Evolutionary conservation across 768 basidiomycete genomes (phyloP).

Genomic region (Agaricus sinodeliciosus): DNA sequence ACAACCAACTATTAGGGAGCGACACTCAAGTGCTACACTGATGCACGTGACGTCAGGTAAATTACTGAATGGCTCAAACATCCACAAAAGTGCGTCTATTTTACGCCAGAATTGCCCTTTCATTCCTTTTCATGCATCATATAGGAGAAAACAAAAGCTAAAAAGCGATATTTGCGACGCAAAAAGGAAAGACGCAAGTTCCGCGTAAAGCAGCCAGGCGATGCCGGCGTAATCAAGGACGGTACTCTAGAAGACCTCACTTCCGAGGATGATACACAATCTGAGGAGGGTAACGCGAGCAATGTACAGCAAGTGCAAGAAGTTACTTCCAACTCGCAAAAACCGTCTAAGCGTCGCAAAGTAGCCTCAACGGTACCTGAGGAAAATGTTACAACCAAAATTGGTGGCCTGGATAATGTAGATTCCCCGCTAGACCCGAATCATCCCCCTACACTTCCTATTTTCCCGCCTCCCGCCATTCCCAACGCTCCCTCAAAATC

Average conservation of each 20-base stretch:
- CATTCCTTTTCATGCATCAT: not conserved
- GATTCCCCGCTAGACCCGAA: not conserved
- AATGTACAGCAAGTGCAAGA: not conserved
- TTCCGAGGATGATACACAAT: not conserved
- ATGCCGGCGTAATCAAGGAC: not conserved
- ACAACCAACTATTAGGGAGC: no score
- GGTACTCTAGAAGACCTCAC: not conserved
- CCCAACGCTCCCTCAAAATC: conserved; percentile 68
- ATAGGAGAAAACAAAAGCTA: conserved; percentile 25
- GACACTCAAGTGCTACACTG: no score
- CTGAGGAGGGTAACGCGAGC: not conserved
- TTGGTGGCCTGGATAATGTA: not conserved
- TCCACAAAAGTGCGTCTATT: no score
- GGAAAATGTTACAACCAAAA: conserved; percentile 3
- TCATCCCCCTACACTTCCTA: conserved; percentile 34
- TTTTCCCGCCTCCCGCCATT: conserved; percentile 60
- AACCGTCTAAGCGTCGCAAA: conserved; percentile 10
- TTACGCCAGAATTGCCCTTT: no score
- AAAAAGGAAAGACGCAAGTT: conserved; percentile 26
- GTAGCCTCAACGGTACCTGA: conserved; percentile 3
- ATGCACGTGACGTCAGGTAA: no score
- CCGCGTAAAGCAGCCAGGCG: conserved; percentile 10
- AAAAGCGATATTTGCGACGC: conserved; percentile 23
- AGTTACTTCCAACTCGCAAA: not conserved
- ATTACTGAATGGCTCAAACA: no score